A percentile compares a stretch with the other conserved stretches of the same genome.
Evolutionary conservation across 441 rosid species (phyloP).

Genomic region (Lepidium campestre): DNA sequence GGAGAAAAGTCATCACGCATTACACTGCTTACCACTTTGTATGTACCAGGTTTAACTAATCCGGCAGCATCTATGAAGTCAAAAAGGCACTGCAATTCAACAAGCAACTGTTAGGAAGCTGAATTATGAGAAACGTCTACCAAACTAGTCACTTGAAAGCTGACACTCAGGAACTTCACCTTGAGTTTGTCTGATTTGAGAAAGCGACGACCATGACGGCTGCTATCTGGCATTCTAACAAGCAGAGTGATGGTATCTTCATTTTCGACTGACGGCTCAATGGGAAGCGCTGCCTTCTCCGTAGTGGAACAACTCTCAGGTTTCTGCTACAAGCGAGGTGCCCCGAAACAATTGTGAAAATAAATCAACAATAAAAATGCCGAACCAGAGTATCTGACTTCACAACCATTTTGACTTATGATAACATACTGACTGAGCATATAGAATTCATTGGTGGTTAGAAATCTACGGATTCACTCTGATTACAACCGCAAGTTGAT

Average conservation of each 20-base stretch:
- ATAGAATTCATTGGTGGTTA: background rate
- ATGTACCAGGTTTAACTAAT: conserved; percentile 61
- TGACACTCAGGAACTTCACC: conserved; percentile 34
- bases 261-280: conserved; percentile 55
- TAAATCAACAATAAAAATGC: background rate
- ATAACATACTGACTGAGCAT: background rate
- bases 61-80: conserved; percentile 66
- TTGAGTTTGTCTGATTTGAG: conserved; percentile 70
- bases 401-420: background rate
- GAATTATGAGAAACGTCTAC: background rate
- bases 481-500: background rate
- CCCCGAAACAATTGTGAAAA: background rate
- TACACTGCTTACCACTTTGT: conserved; percentile 57
- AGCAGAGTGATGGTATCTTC: conserved; percentile 57
- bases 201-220: conserved; percentile 72
- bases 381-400: background rate
- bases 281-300: conserved; percentile 44
- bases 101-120: conserved; percentile 26
- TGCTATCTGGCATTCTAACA: conserved; percentile 76
- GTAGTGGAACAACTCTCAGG: conserved; percentile 29
- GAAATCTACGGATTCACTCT: background rate
- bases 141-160: background rate
- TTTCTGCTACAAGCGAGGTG: conserved; percentile 32
- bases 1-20: background rate
- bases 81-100: conserved; percentile 46